Evolutionary conservation across 192 early-diverging fungal genomes (phyloP), one percentile per base, ranked within the genome.

Genomic region (Coemansia sp.): DNA sequence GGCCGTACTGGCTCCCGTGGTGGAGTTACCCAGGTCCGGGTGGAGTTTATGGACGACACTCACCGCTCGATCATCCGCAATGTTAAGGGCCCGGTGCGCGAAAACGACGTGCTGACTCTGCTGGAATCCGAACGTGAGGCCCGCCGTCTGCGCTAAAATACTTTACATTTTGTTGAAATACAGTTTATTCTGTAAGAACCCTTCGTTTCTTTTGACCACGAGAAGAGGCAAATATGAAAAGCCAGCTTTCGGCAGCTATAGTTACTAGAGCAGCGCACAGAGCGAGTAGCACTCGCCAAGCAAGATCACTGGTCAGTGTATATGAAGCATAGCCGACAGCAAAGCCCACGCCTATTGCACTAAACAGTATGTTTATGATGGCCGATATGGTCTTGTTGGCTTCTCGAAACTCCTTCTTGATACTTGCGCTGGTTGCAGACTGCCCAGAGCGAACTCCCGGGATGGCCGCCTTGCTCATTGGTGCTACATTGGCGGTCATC

Each of bases 81-180:
- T 85, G 96, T 99, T 68, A 96, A 96, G 88, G 96, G 96, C 55
- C 96, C 96, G 66, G 96, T 99, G 61, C 90, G 94, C 65, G 94
- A 96, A 77, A 88, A 90, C 84, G 93, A 94, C 76, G 88, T 97
- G 66, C 82, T 97, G 69, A 91, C 91, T 80, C 88, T 98, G 54
- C 87, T 97, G 78, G 96, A 99, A 81, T 94, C 94, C 56, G 96
- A 99, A 83, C 94, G 96, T 87, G 96, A 98, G 80, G 96, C 96
- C 67, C 89, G 96, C 70, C 90, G 96, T 80, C 92, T 98, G 67
- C 90, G 95, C 82, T 98, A 90, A 94, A 34, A 34, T 10, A 5
- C 32, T 34, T 34, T 34, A 6, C 6, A 9, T 34, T 34, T 34
- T 4, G 4, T 26, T 34, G 32, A 34, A 34, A 34, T 34, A 34